phyloP scores from a whole-genome alignment of 2,329 filamentous ascomycete genomes.

The Ampelomyces quisqualis region DNA sequence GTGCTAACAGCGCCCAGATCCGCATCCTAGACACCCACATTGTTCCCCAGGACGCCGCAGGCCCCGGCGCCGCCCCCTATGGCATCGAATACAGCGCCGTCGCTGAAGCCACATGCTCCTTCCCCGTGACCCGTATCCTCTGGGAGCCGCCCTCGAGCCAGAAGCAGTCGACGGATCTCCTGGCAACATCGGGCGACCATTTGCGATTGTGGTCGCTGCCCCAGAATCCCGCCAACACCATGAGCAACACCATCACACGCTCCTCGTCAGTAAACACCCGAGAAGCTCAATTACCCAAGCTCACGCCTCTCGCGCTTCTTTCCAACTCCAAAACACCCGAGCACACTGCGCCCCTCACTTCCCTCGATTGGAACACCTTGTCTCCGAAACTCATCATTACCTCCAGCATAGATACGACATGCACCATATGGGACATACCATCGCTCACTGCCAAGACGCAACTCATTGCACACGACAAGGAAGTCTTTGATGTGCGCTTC shows the following conservation, averaged over 20 bases:
- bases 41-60: conserved; percentile 65
- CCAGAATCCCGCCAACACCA: conserved; percentile 49
- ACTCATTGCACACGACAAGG: conserved; percentile 96
- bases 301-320: conserved; percentile 86
- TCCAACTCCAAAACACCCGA: conserved; percentile 99
- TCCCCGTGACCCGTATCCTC: conserved; percentile 89
- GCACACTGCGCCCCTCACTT: conserved; percentile 94
- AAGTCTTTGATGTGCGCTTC: conserved; percentile 97
- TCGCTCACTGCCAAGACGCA: conserved; percentile 97
- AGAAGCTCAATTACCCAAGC: conserved; percentile 67
- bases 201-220: conserved; percentile 91
- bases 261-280: conserved; percentile 62
- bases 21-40: conserved; percentile 94
- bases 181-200: conserved; percentile 94
- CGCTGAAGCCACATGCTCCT: conserved; percentile 95
- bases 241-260: conserved; percentile 70
- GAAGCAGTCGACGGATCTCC: conserved; percentile 90
- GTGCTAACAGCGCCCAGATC: conserved; percentile 60
- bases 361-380: conserved; percentile 96
- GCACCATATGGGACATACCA: conserved; percentile 99
- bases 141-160: conserved; percentile 96
- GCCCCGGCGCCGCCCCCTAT: conserved; percentile 69
- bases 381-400: conserved; percentile 97
- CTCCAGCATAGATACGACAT: conserved; percentile 97
- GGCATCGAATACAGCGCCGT: conserved; percentile 88